Evolutionary conservation across 495 filamentous ascomycete genomes (phyloP), one percentile per base, ranked within the genome.

Genomic region (Penicillium cinerascens): DNA sequence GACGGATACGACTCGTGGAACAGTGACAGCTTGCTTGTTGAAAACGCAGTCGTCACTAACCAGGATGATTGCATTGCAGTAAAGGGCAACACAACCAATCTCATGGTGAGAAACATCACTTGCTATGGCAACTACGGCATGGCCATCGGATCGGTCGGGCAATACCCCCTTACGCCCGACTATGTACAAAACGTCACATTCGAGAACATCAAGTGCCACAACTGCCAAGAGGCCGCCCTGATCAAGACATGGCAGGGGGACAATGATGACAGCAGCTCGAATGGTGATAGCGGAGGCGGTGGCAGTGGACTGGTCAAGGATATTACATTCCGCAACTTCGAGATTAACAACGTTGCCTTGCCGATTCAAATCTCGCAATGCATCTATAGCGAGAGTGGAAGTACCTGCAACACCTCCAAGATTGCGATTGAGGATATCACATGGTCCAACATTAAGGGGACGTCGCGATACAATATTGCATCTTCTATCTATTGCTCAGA

Each of bases 301-400:
- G 61, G 61, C 17, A 58, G 58, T 36, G 73, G 78, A 21, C 59
- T 67, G 47, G 67, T 81, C 17, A 67, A 70, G 45, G 79, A 82
- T 55, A 65, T 83, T n/a, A 75, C 73, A 3, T 80, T 80, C 57
- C 59, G 64, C 42, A 75, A 82, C 65, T 74, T 81, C 36, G 47
- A 59, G 33, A 41, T 78, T 47, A 63, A 65, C 33, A 71, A 80
- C 36, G 76, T 76, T 59, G 73, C 76, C 69, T 77, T 70, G 35
- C 81, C 80, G 15, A 80, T 83, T 55, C 80, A 83, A 57, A 74
- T 84, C 21, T 79, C 78, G 11, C 67, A 73, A 15, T 84, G 81
- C 58, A 83, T 82, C 60, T 84, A 83, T 64, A 75, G 68, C 20
- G 61, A 57, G 47, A 70, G 62, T 45, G 52, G 49, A 9, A 58